Conservation (phyloP, 306 rosid genomes). For the Vigna radiata region DNA sequence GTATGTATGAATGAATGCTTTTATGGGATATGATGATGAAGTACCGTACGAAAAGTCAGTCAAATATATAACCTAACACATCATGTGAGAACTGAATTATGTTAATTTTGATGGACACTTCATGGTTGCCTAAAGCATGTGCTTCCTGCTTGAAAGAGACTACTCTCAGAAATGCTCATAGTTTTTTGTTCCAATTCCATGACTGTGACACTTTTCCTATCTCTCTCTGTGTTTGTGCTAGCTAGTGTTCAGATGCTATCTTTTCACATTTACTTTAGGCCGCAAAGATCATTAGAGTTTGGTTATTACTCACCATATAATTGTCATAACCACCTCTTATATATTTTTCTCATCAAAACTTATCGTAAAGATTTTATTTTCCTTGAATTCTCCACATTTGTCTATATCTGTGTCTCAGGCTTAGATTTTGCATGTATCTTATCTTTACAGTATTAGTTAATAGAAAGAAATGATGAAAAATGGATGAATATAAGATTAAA, state of each 20-base stretch:
- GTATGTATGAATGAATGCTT: slow-evolving; percentile 25
- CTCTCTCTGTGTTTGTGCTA: slow-evolving; percentile 47
- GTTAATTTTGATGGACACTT: slow-evolving; percentile 34
- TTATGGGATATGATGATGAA: slow-evolving; percentile 31
- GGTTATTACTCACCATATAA: slow-evolving; percentile 2
- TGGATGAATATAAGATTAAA: too few species aligned
- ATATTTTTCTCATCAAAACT: not conserved
- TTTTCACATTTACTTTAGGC: slow-evolving; percentile 49
- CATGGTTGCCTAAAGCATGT: slow-evolving; percentile 50
- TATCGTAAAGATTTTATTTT: not conserved
- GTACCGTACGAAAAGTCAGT: slow-evolving; percentile 36
- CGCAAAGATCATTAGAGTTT: slow-evolving; percentile 22
- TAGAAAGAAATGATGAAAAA: not conserved
- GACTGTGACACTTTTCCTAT: slow-evolving; percentile 45
- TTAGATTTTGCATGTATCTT: too few species aligned
- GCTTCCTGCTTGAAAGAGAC: slow-evolving; percentile 48
- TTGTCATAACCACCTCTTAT: not conserved
- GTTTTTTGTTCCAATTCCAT: slow-evolving; percentile 58
- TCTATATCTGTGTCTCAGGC: too few species aligned
- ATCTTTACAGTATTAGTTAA: too few species aligned
- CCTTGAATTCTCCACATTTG: not conserved
- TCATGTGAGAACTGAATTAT: slow-evolving; percentile 24
- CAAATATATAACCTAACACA: slow-evolving; percentile 39
- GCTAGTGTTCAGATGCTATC: slow-evolving; percentile 17
- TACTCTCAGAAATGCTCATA: slow-evolving; percentile 42